These are phyloP conservation scores for Cyclostephanos invisitatus DNA, from an alignment of 108 stramenopile genomes.

Conservation along the genomic window DNA sequence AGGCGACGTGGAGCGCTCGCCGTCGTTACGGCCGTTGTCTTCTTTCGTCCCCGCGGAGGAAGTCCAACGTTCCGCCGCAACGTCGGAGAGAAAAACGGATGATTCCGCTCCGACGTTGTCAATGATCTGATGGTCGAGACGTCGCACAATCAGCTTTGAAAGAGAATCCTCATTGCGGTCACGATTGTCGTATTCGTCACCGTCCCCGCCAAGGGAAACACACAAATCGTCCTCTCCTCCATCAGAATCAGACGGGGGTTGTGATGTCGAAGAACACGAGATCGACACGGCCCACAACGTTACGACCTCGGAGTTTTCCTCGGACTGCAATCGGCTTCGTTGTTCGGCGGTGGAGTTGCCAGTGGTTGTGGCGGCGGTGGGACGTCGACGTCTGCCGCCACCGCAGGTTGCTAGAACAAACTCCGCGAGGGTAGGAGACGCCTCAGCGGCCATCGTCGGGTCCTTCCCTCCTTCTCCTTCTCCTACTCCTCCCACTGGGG, in stretches of 20 bases:
- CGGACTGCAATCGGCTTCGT: not conserved
- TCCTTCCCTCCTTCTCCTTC: too few species aligned
- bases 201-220: not conserved
- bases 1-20: not conserved
- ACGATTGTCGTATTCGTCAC: not conserved
- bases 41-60: too few species aligned
- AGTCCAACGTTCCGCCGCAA: slow-evolving; percentile 33
- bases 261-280: not conserved
- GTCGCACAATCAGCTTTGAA: slow-evolving; percentile 17
- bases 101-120: slow-evolving; percentile 52
- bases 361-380: slow-evolving; percentile 26
- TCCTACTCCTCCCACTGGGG: slow-evolving; percentile 48
- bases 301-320: not conserved
- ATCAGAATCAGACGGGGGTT: not conserved
- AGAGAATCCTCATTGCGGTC: too few species aligned
- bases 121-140: slow-evolving; percentile 32
- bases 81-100: slow-evolving; percentile 49
- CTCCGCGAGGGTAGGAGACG: slow-evolving; percentile 48
- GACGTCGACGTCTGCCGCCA: slow-evolving; percentile 8
- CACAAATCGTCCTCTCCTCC: too few species aligned
- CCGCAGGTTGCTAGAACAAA: slow-evolving; percentile 70
- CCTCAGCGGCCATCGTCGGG: slow-evolving; percentile 30
- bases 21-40: not conserved
- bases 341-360: too few species aligned
- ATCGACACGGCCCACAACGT: slow-evolving; percentile 43